These are phyloP conservation scores for Amanita molliuscula DNA, from an alignment of 768 basidiomycete species.

Conservation along the genomic window DNA sequence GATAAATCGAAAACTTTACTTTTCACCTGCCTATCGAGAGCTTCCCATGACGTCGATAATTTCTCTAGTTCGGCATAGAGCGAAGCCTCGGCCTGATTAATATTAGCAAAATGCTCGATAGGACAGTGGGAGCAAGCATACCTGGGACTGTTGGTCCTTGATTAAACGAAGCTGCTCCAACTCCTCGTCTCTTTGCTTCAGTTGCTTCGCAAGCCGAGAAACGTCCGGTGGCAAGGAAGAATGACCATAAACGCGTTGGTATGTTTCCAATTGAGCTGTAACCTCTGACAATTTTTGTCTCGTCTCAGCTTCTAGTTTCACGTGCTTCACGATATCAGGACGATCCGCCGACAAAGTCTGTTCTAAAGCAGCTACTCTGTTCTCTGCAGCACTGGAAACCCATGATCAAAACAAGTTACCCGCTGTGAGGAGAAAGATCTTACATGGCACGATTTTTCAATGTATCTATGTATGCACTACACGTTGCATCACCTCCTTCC, in stretches of 20 bases:
- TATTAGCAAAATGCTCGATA: constrained; percentile 7
- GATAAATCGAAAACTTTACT: constrained; percentile 81
- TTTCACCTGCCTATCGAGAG: constrained; percentile 68
- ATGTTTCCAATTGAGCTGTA: constrained; percentile 43
- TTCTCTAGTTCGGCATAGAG: constrained; percentile 81
- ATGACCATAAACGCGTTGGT: constrained; percentile 56
- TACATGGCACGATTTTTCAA: constrained; percentile 49
- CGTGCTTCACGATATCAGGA: constrained; percentile 42
- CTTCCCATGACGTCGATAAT: constrained; percentile 81
- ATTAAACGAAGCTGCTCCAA: constrained; percentile 50
- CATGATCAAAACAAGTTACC: constrained; percentile 10
- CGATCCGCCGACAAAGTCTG: constrained; percentile 39
- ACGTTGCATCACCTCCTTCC: constrained; percentile 34
- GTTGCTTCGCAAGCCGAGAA: constrained; percentile 35
- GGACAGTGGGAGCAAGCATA: constrained; percentile 19
- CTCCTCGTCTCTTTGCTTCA: constrained; percentile 63
- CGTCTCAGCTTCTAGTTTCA: constrained; percentile 39
- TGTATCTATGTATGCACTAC: constrained; percentile 32
- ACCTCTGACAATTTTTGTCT: constrained; percentile 36
- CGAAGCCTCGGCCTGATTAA: constrained; percentile 53
- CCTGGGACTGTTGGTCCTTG: constrained; percentile 55
- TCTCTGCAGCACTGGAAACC: constrained; percentile 39
- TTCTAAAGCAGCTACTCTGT: constrained; percentile 39
- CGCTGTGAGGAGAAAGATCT: constrained; percentile 14
- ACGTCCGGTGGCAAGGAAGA: constrained; percentile 42